phyloP scores from a whole-genome alignment of 2,329 filamentous ascomycete genomes.

The Botrytis cinerea region DNA sequence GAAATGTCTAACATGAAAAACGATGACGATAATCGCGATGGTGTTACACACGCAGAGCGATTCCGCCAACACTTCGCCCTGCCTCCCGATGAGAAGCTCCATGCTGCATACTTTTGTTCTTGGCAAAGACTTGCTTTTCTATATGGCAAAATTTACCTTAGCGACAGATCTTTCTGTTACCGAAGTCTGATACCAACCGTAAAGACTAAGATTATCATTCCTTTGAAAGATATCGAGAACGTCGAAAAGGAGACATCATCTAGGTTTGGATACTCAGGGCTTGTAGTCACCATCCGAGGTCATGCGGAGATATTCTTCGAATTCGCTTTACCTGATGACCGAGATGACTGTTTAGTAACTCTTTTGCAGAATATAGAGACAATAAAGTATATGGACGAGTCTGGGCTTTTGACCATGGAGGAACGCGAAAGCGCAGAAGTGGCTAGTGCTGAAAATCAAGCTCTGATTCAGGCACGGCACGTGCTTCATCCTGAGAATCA shows the following conservation, averaged over 20 bases:
- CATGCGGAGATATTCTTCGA: conserved; percentile 98
- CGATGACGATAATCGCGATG: conserved; percentile 63
- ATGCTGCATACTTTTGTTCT: conserved; percentile 89
- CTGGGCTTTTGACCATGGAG: conserved; percentile 65
- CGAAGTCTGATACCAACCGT: conserved; percentile 87
- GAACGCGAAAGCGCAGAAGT: conserved; percentile 70
- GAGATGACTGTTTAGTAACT: conserved; percentile 87
- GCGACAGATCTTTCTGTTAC: conserved; percentile 86
- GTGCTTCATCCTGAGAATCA: conserved; percentile 55
- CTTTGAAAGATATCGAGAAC: conserved; percentile 88
- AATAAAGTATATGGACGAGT: conserved; percentile 68
- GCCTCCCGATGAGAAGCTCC: conserved; percentile 78
- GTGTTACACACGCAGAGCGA: conserved; percentile 69
- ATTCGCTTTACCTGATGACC: conserved; percentile 72
- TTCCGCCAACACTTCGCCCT: conserved; percentile 90
- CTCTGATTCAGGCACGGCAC: conserved; percentile 72
- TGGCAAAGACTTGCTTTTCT: conserved; percentile 87
- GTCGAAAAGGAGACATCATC: conserved; percentile 95
- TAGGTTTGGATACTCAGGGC: conserved; percentile 83
- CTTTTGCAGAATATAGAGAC: conserved; percentile 76
- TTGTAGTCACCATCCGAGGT: conserved; percentile 89
- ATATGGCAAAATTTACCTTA: conserved; percentile 96
- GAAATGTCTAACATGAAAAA: conserved; percentile 47
- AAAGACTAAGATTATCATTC: conserved; percentile 87
- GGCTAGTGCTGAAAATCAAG: conserved; percentile 78